A percentile compares a stretch with the other conserved stretches of the same genome.
Conservation (phyloP, 192 early-diverging fungal species). For the Backusella tarrabulga region DNA sequence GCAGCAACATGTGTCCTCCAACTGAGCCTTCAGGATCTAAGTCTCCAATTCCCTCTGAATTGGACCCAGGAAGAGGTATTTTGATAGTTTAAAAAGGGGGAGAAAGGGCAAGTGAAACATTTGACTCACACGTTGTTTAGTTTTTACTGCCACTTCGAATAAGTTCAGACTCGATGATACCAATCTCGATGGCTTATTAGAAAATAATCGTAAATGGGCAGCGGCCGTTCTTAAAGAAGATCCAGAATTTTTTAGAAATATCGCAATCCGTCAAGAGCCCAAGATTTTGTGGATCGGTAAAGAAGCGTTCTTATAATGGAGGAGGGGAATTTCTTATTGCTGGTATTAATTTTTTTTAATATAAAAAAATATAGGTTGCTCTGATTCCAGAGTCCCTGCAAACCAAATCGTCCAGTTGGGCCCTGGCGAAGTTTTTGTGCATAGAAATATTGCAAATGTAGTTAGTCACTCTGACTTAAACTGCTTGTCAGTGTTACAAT, state of each 20-base stretch:
- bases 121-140: background rate
- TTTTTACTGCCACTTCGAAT: constrained; percentile 1
- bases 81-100: background rate
- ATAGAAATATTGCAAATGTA: constrained; percentile 97
- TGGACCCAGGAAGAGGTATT: background rate
- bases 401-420: constrained; percentile 66
- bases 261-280: constrained; percentile 75
- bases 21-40: background rate
- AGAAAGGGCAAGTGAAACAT: background rate
- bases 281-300: constrained; percentile 84
- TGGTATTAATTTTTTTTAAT: background rate
- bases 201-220: constrained; percentile 66
- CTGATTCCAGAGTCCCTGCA: constrained; percentile 90
- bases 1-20: background rate
- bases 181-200: constrained; percentile 38
- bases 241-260: constrained; percentile 71
- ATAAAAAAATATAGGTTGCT: constrained; percentile 60
- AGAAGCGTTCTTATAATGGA: background rate
- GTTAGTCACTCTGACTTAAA: constrained; percentile 81
- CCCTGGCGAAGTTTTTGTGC: constrained; percentile 92
- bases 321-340: background rate
- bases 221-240: constrained; percentile 48
- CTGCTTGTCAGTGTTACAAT: constrained; percentile 84
- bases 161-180: constrained; percentile 27
- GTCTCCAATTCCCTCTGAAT: background rate